phyloP scores from a whole-genome alignment of 371 early-diverging fungal genomes.

The Circinella umbellata region DNA sequence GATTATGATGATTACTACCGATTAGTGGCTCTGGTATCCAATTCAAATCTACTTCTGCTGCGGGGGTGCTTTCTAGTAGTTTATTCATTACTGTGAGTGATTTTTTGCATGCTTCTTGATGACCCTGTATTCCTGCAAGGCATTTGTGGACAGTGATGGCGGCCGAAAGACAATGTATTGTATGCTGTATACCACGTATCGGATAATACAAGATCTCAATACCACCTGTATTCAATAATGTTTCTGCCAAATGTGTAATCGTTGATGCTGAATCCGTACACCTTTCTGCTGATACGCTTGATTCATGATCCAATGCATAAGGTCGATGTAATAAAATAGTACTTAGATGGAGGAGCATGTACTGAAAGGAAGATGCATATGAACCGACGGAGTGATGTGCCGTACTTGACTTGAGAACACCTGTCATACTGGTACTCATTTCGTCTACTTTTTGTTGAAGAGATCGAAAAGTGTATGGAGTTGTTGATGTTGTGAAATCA shows the following conservation, averaged over 20 bases:
- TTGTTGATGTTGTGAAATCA: background rate
- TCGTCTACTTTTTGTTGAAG: slow-evolving; percentile 25
- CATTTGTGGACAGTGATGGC: slow-evolving; percentile 36
- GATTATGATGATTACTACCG: background rate
- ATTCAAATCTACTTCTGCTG: slow-evolving; percentile 19
- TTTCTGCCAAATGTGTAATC: slow-evolving; percentile 31
- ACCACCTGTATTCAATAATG: slow-evolving; percentile 30
- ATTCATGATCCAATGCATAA: slow-evolving; percentile 13
- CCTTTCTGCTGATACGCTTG: slow-evolving; percentile 22
- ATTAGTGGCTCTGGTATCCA: background rate
- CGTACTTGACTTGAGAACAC: background rate
- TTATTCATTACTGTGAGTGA: slow-evolving; percentile 19
- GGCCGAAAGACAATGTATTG: slow-evolving; percentile 47
- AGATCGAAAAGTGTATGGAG: background rate
- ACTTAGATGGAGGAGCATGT: slow-evolving; percentile 21
- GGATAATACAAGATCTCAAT: slow-evolving; percentile 44
- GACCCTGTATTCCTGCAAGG: slow-evolving; percentile 14
- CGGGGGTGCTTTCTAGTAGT: slow-evolving; percentile 24
- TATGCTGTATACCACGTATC: slow-evolving; percentile 46
- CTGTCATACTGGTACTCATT: slow-evolving; percentile 16
- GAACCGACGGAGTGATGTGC: background rate
- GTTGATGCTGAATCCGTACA: slow-evolving; percentile 33
- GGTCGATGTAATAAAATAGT: slow-evolving; percentile 27
- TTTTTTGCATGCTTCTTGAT: slow-evolving; percentile 18
- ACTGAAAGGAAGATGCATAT: slow-evolving; percentile 19